phyloP scores from a whole-genome alignment of 768 basidiomycete species.

The Dentipellis sp. region DNA sequence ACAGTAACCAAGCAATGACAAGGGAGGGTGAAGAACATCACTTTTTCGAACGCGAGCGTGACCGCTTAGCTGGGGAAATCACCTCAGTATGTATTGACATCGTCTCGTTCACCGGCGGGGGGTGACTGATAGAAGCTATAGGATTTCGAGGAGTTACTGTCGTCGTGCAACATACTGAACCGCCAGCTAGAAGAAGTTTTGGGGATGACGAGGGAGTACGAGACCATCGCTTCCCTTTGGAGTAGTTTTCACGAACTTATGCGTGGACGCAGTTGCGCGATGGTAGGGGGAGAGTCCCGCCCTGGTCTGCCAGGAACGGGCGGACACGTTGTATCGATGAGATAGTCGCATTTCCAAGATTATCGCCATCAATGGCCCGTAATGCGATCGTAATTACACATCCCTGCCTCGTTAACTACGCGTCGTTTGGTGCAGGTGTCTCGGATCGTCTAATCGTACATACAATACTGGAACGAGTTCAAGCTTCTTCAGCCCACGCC shows the following conservation, averaged over 20 bases:
- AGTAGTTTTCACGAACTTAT: constrained; percentile 72
- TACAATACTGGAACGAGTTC: constrained; percentile 12
- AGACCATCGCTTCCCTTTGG: constrained; percentile 83
- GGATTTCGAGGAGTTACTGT: constrained; percentile 86
- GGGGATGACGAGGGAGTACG: constrained; percentile 89
- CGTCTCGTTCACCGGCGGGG: neutral
- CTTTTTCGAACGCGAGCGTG: constrained; percentile 77
- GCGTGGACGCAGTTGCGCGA: constrained; percentile 29
- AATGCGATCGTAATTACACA: neutral
- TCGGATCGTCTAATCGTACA: neutral
- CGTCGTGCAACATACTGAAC: constrained; percentile 78
- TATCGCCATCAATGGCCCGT: too few species aligned
- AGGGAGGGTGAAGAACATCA: constrained; percentile 27
- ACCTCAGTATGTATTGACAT: constrained; percentile 38
- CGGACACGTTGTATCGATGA: constrained; percentile 44
- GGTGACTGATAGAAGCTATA: constrained; percentile 18
- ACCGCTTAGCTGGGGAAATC: constrained; percentile 65
- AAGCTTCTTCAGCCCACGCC: constrained; percentile 27
- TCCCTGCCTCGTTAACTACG: neutral
- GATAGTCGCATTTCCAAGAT: constrained; percentile 13
- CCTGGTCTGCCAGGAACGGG: constrained; percentile 62
- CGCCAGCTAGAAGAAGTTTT: constrained; percentile 88
- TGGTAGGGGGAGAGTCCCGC: constrained; percentile 18
- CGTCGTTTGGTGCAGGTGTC: neutral
- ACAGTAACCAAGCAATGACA: neutral